Evolutionary conservation across 164 flowering plant genomes (phyloP).

Genomic region (Stephania japonica): DNA sequence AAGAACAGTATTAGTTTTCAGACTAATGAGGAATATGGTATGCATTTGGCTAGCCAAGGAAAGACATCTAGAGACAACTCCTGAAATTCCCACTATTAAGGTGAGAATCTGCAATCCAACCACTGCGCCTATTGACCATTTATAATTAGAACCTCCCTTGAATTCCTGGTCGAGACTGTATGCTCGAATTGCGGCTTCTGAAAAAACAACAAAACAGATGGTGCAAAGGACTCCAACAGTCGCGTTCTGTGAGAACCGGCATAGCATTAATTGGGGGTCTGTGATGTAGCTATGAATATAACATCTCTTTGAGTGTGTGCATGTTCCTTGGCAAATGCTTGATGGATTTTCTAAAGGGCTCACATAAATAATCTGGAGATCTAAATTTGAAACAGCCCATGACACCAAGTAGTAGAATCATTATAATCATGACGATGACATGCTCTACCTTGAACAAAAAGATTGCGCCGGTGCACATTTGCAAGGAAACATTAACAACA

Average conservation of each 20-base stretch:
- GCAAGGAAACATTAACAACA: not conserved
- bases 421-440: not conserved
- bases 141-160: constrained; percentile 1
- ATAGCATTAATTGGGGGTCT: not conserved
- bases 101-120: constrained; percentile 1
- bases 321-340: not conserved
- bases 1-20: not conserved
- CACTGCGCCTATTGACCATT: constrained; percentile 3
- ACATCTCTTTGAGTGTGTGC: not conserved
- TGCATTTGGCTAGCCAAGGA: not conserved
- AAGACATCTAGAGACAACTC: not conserved
- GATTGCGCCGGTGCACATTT: not conserved
- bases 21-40: too few relatives aligned
- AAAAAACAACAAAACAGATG: not conserved
- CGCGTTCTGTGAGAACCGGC: not conserved
- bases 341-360: not conserved
- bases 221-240: not conserved
- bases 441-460: constrained; percentile 2
- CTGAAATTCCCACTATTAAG: not conserved
- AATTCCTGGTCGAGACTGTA: not conserved
- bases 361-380: not conserved
- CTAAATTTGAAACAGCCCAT: not conserved
- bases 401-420: not conserved
- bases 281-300: not conserved
- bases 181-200: not conserved